Evolutionary conservation across 805 yeast species (phyloP).

Genomic region (Barnettozyma siamensis): DNA sequence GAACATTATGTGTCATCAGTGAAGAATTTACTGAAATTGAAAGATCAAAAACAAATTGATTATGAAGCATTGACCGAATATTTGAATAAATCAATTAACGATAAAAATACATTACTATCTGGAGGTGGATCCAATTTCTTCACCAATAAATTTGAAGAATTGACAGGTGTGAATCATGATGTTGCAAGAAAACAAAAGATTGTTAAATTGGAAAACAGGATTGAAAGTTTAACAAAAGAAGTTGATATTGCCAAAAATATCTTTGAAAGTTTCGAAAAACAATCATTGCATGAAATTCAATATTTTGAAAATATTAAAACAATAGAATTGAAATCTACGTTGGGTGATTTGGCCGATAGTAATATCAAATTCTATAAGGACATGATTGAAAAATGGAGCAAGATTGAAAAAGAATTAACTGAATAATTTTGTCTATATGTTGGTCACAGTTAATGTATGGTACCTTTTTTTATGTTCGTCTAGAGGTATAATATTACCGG

Average conservation of each 20-base stretch:
- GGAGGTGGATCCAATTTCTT: conserved; percentile 50
- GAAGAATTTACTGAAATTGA: conserved; percentile 66
- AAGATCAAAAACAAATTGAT: conserved; percentile 89
- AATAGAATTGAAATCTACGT: conserved; percentile 64
- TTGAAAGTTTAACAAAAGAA: conserved; percentile 44
- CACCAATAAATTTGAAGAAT: conserved; percentile 52
- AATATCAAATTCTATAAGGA: conserved; percentile 69
- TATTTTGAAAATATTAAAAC: conserved; percentile 79
- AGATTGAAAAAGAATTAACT: conserved; percentile 37
- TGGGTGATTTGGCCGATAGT: conserved; percentile 67
- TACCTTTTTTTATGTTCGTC: no score
- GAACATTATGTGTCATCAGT: conserved; percentile 71
- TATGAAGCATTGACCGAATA: conserved; percentile 82
- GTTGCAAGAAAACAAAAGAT: conserved; percentile 47
- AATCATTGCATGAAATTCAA: conserved; percentile 48
- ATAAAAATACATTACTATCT: conserved; percentile 48
- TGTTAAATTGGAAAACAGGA: conserved; percentile 42
- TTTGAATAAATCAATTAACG: conserved; percentile 62
- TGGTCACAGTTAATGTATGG: no score
- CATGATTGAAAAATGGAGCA: conserved; percentile 66
- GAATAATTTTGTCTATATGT: no score
- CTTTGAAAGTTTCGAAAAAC: conserved; percentile 50
- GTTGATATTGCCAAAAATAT: conserved; percentile 44
- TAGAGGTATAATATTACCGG: no score
- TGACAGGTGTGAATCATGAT: conserved; percentile 59